Evolutionary conservation across 768 basidiomycete species (phyloP).

Genomic region (Tricholoma sp.): DNA sequence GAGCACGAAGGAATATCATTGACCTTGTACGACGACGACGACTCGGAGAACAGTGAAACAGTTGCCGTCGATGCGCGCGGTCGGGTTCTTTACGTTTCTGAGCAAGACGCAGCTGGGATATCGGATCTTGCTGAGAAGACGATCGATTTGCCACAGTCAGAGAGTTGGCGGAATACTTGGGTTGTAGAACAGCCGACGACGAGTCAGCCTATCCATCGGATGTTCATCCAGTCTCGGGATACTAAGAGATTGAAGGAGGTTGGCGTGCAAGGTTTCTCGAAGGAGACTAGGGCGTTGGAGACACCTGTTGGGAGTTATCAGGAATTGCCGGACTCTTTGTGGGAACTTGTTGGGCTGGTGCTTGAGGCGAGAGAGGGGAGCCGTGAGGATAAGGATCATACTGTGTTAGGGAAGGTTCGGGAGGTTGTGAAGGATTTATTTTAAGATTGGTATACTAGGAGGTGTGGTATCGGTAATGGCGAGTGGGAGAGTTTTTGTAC

Average conservation of each 20-base stretch:
- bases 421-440: slow-evolving; percentile 21
- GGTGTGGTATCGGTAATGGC: no score
- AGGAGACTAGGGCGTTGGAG: slow-evolving; percentile 23
- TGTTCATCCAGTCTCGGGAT: slow-evolving; percentile 19
- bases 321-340: slow-evolving; percentile 25
- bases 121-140: slow-evolving; percentile 18
- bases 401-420: slow-evolving; percentile 25
- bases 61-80: slow-evolving; percentile 31
- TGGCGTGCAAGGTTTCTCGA: slow-evolving; percentile 32
- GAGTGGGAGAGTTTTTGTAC: no score
- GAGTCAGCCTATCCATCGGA: slow-evolving; percentile 31
- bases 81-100: slow-evolving; percentile 19
- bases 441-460: slow-evolving; percentile 2
- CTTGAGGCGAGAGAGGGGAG: slow-evolving; percentile 26
- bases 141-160: slow-evolving; percentile 22
- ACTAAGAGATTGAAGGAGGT: slow-evolving; percentile 22
- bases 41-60: slow-evolving; percentile 8
- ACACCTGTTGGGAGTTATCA: slow-evolving; percentile 20
- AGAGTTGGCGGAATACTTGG: slow-evolving; percentile 32
- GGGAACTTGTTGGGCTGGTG: slow-evolving; percentile 27
- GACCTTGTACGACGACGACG: slow-evolving; percentile 26
- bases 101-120: slow-evolving; percentile 24
- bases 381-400: slow-evolving; percentile 16
- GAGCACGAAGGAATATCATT: slow-evolving; percentile 33
- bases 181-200: slow-evolving; percentile 25